A percentile compares a stretch with the other conserved stretches of the same genome.
Evolutionary conservation across 805 yeast species (phyloP).

Genomic region (Cyberlindnera xishuangbannaensis): DNA sequence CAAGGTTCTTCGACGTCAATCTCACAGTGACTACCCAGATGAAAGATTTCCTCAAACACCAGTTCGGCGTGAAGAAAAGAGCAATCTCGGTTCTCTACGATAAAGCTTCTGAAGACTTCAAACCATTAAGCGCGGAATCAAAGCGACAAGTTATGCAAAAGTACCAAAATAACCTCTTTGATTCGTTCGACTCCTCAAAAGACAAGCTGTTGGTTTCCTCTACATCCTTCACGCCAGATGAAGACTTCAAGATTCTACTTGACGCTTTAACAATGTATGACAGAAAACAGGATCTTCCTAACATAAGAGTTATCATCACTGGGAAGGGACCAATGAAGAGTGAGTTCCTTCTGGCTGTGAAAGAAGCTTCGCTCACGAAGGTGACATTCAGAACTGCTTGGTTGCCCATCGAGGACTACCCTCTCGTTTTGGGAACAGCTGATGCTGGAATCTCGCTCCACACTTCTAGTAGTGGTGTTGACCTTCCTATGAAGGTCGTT

Average conservation of each 20-base stretch:
- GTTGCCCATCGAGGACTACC: slow-evolving; percentile 77
- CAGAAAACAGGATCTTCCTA: slow-evolving; percentile 32
- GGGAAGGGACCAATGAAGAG: slow-evolving; percentile 88
- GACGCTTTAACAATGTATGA: slow-evolving; percentile 56
- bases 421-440: slow-evolving; percentile 64
- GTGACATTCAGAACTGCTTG: slow-evolving; percentile 63
- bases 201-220: slow-evolving; percentile 76
- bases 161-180: slow-evolving; percentile 30
- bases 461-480: slow-evolving; percentile 87
- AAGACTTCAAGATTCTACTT: slow-evolving; percentile 67
- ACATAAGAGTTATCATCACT: slow-evolving; percentile 72
- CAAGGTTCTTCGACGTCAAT: slow-evolving; percentile 62
- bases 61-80: slow-evolving; percentile 45
- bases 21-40: slow-evolving; percentile 76
- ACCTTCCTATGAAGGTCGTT: slow-evolving; percentile 94
- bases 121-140: slow-evolving; percentile 33
- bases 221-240: slow-evolving; percentile 95
- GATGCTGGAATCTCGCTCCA: slow-evolving; percentile 90
- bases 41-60: slow-evolving; percentile 51
- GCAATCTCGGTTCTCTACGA: slow-evolving; percentile 71
- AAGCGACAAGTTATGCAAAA: slow-evolving; percentile 29
- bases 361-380: slow-evolving; percentile 37
- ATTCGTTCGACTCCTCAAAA: slow-evolving; percentile 27
- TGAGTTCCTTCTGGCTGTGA: slow-evolving; percentile 43
- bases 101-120: slow-evolving; percentile 70